A percentile compares a stretch with the other conserved stretches of the same genome.
phyloP scores from a whole-genome alignment of 148 eudicot genomes.

The Pouteria glomerata region DNA sequence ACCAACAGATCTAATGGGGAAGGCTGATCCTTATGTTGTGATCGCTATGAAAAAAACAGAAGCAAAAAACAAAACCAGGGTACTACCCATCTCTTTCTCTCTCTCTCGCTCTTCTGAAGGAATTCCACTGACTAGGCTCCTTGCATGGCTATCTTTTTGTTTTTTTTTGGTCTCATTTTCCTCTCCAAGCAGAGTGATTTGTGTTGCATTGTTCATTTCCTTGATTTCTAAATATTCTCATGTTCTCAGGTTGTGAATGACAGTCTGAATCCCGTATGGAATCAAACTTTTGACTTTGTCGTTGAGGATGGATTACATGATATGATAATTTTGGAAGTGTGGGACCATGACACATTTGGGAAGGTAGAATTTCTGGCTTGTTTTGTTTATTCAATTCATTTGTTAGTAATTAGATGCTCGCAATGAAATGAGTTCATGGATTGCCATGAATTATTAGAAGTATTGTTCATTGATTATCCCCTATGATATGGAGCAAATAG shows the following conservation, averaged over 20 bases:
- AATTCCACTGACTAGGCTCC: neutral
- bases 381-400: neutral
- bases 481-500: neutral
- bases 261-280: constrained; percentile 86
- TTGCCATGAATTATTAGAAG: neutral
- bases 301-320: constrained; percentile 96
- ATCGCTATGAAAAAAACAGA: constrained; percentile 74
- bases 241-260: constrained; percentile 82
- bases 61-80: constrained; percentile 81
- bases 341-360: constrained; percentile 98
- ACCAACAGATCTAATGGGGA: constrained; percentile 75
- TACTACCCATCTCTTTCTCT: constrained; percentile 11
- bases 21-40: constrained; percentile 86
- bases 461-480: neutral
- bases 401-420: neutral
- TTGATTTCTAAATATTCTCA: neutral
- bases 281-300: constrained; percentile 95
- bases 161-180: neutral
- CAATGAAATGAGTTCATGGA: neutral
- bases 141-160: neutral
- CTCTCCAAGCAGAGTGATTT: neutral
- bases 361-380: constrained; percentile 43
- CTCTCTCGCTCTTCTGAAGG: neutral
- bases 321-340: constrained; percentile 79
- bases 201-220: neutral